Percentiles rank a stretch among this genome's conserved stretches.
Conservation (phyloP, 1,284 basidiomycete genomes). For the Farysia itapuensis region DNA sequence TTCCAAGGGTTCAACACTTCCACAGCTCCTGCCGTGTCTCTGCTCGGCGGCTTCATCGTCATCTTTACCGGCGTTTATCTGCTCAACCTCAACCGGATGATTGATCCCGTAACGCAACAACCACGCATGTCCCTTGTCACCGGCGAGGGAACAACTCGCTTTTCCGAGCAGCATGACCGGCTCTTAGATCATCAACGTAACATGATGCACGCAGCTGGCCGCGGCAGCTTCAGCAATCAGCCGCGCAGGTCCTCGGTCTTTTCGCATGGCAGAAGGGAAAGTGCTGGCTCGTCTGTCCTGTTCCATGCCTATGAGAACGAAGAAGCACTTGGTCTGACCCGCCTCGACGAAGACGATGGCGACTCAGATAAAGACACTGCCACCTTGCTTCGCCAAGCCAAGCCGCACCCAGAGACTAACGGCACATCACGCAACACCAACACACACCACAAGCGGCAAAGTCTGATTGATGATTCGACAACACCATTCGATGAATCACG, state of each 20-base stretch:
- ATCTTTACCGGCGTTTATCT: constrained; percentile 59
- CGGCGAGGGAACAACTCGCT: constrained; percentile 46
- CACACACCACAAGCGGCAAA: constrained; percentile 24
- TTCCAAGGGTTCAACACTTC: constrained; percentile 96
- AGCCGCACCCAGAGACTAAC: constrained; percentile 4
- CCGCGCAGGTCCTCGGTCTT: constrained; percentile 14
- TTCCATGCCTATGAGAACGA: constrained; percentile 52
- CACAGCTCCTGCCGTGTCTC: constrained; percentile 64
- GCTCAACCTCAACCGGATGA: constrained; percentile 55
- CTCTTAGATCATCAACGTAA: constrained; percentile 38
- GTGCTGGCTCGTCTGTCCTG: constrained; percentile 36
- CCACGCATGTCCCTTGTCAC: constrained; percentile 53
- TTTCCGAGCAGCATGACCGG: constrained; percentile 45
- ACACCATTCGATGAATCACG: constrained; percentile 9
- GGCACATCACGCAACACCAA: constrained; percentile 3
- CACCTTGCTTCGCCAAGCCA: constrained; percentile 33
- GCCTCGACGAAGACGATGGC: constrained; percentile 44
- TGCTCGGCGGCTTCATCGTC: constrained; percentile 57
- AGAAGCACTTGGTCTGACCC: constrained; percentile 45
- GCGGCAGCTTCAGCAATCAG: constrained; percentile 13
- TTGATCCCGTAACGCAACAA: constrained; percentile 50
- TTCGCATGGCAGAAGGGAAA: constrained; percentile 25
- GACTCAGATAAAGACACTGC: constrained; percentile 29
- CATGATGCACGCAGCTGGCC: constrained; percentile 29
- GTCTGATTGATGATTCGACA: constrained; percentile 29